Conservation (phyloP, 192 early-diverging fungal species). For the Obelidium mucronatum region DNA sequence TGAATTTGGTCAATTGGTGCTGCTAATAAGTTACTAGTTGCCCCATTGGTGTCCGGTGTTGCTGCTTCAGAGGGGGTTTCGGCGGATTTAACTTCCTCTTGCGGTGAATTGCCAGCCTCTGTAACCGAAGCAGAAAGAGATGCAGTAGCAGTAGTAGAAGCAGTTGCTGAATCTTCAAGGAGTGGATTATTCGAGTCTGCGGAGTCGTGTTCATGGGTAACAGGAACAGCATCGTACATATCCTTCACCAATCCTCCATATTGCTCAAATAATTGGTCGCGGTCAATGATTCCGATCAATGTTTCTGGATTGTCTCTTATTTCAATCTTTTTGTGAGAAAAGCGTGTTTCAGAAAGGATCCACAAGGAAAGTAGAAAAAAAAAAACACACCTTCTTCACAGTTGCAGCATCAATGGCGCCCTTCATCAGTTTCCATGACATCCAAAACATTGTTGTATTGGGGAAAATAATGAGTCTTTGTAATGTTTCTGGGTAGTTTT, state of each 20-base stretch:
- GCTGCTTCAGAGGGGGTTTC: not conserved
- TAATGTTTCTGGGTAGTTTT: slow-evolving; percentile 51
- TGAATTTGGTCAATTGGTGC: too few species aligned
- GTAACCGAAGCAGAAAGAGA: not conserved
- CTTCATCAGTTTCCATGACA: slow-evolving; percentile 44
- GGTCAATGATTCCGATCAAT: slow-evolving; percentile 37
- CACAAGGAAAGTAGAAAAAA: not conserved
- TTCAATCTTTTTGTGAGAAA: slow-evolving; percentile 25
- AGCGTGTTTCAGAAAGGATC: not conserved
- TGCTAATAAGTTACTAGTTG: too few species aligned
- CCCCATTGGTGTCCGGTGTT: not conserved
- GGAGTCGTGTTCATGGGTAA: not conserved
- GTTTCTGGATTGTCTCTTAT: slow-evolving; percentile 35
- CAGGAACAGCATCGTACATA: slow-evolving; percentile 27
- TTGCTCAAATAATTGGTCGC: slow-evolving; percentile 32
- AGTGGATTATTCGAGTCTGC: not conserved
- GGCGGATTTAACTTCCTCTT: too few species aligned
- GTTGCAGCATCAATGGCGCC: slow-evolving; percentile 36
- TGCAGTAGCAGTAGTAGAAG: not conserved
- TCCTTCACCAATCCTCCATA: slow-evolving; percentile 44
- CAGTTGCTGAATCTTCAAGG: not conserved
- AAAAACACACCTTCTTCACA: slow-evolving; percentile 40
- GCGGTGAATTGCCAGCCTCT: too few species aligned
- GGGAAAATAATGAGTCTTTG: slow-evolving; percentile 46
- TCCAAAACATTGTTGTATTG: slow-evolving; percentile 48